Evolutionary conservation across 768 basidiomycete species (phyloP).

Genomic region (Boletus speciosus): DNA sequence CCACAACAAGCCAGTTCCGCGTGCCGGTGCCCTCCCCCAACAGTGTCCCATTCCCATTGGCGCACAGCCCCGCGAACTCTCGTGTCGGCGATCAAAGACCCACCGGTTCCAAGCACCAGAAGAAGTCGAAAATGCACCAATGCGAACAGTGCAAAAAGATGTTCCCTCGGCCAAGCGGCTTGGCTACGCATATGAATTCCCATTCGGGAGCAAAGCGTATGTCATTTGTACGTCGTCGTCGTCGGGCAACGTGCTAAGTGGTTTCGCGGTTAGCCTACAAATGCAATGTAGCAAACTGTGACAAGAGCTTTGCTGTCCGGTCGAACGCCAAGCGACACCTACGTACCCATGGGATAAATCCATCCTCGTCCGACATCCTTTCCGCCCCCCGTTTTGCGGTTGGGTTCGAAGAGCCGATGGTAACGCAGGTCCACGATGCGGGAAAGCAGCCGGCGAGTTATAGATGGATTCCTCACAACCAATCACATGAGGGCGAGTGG

Average conservation of each 20-base stretch:
- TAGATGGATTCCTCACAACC: conserved; percentile 42
- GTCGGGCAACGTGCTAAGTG: conserved; percentile 5
- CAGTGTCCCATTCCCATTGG: conserved; percentile 6
- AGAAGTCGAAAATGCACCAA: conserved; percentile 50
- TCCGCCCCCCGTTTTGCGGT: conserved; percentile 33
- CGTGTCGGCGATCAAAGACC: conserved; percentile 9
- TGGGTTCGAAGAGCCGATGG: conserved; percentile 45
- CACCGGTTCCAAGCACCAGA: conserved; percentile 12
- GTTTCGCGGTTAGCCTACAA: conserved; percentile 20
- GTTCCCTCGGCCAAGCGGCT: conserved; percentile 50
- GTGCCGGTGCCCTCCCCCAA: conserved; percentile 4
- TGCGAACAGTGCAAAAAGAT: conserved; percentile 42
- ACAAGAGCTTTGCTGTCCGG: conserved; percentile 68
- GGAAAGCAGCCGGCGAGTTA: conserved; percentile 35
- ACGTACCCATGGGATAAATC: conserved; percentile 63
- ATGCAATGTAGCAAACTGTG: conserved; percentile 60
- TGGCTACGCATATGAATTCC: conserved; percentile 52
- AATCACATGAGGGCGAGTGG: conserved; percentile 31
- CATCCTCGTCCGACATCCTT: conserved; percentile 18
- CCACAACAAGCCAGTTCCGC: conserved; percentile 13
- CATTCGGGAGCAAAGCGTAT: conserved; percentile 50
- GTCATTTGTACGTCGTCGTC: conserved; percentile 13
- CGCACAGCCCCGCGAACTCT: conserved; percentile 4
- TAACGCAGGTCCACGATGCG: conserved; percentile 40
- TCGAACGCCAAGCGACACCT: conserved; percentile 81